Evolutionary conservation across 768 basidiomycete species (phyloP).

Genomic region (Thelephora aurantiotincta): DNA sequence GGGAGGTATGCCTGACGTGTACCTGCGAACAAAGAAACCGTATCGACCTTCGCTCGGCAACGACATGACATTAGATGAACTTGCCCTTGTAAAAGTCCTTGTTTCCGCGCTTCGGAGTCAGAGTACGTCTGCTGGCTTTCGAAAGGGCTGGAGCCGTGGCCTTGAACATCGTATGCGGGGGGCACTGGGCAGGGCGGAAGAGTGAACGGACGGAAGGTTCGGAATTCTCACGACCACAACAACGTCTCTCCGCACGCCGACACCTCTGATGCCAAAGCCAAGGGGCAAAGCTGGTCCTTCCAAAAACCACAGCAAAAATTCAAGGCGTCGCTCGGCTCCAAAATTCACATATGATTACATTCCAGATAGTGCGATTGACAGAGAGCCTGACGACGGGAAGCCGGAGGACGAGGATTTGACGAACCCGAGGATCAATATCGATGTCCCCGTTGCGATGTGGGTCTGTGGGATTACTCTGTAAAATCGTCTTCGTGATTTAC

Average conservation of each 20-base stretch:
- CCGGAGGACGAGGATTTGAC: background rate
- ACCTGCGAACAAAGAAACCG: slow-evolving; percentile 26
- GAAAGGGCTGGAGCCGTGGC: slow-evolving; percentile 34
- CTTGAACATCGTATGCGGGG: background rate
- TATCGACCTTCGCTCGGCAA: background rate
- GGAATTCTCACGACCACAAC: background rate
- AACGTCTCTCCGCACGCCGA: background rate
- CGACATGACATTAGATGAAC: slow-evolving; percentile 2
- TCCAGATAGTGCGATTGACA: background rate
- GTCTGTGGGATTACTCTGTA: slow-evolving; percentile 30
- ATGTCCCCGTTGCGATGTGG: slow-evolving; percentile 93
- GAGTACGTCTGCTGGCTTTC: slow-evolving; percentile 71
- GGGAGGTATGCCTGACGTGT: slow-evolving; percentile 75
- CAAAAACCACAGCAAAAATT: background rate
- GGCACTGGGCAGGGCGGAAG: background rate
- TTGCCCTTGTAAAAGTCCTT: slow-evolving; percentile 97
- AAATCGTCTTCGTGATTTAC: background rate
- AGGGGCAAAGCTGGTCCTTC: background rate
- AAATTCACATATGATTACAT: background rate
- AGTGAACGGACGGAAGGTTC: background rate
- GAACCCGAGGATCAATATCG: slow-evolving; percentile 13
- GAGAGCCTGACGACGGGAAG: background rate
- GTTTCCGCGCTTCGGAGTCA: slow-evolving; percentile 81
- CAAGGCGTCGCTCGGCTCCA: background rate
- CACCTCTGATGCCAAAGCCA: background rate